These are phyloP conservation scores for Chlorencoelia australis DNA, from an alignment of 2,329 filamentous ascomycete genomes.

Conservation along the genomic window DNA sequence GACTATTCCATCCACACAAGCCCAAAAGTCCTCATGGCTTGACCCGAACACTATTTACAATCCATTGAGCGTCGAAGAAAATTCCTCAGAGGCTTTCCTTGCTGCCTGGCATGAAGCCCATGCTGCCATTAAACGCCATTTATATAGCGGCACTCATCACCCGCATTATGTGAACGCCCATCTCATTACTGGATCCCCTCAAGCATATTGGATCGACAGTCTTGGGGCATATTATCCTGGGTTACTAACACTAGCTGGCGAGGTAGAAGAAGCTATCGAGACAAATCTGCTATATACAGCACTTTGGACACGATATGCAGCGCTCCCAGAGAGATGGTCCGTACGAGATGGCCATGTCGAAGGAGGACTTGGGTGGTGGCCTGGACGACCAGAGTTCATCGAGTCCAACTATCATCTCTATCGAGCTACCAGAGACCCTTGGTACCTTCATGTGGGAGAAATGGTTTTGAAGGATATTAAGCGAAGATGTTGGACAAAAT, in stretches of 20 bases:
- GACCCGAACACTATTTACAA: constrained; percentile 53
- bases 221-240: constrained; percentile 93
- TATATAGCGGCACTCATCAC: constrained; percentile 78
- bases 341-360: constrained; percentile 76
- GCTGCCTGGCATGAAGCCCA: constrained; percentile 79
- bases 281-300: constrained; percentile 86
- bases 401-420: constrained; percentile 97
- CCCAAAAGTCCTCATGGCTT: constrained; percentile 35
- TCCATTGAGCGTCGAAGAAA: constrained; percentile 52
- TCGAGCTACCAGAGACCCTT: constrained; percentile 83
- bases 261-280: constrained; percentile 83
- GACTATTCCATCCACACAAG: constrained; percentile 19
- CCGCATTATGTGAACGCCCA: constrained; percentile 92
- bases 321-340: constrained; percentile 89
- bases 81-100: constrained; percentile 70
- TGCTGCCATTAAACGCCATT: constrained; percentile 75
- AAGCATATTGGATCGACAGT: constrained; percentile 93
- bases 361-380: constrained; percentile 86
- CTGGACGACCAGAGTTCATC: constrained; percentile 88
- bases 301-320: constrained; percentile 90
- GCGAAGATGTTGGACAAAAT: constrained; percentile 77
- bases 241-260: constrained; percentile 72
- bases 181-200: constrained; percentile 74
- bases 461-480: constrained; percentile 89
- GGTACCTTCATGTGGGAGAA: constrained; percentile 92